These are phyloP conservation scores for Kwoniella sp. DNA, from an alignment of 768 basidiomycete species.

Conservation along the genomic window DNA sequence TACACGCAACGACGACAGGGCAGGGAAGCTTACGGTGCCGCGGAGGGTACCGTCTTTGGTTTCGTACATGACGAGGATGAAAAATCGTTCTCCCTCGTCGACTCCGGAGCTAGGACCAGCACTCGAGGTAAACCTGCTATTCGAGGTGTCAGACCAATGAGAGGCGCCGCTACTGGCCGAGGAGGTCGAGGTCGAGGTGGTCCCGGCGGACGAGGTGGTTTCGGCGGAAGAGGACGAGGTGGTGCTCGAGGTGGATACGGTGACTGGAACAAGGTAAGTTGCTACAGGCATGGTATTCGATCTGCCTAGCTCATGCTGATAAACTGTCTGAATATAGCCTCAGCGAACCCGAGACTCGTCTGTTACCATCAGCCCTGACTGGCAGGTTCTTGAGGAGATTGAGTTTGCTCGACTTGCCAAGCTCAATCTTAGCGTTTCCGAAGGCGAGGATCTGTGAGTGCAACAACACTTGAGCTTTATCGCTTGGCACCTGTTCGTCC, in stretches of 20 bases:
- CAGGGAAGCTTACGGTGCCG: constrained; percentile 80
- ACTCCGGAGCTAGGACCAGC: constrained; percentile 62
- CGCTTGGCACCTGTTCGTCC: no score
- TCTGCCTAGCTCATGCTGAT: no score
- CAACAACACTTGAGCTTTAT: no score
- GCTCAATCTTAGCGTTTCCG: constrained; percentile 88
- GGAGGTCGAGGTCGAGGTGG: constrained; percentile 58
- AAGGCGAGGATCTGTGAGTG: constrained; percentile 82
- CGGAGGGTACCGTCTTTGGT: constrained; percentile 77
- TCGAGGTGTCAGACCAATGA: constrained; percentile 24
- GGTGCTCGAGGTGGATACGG: constrained; percentile 59
- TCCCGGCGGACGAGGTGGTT: constrained; percentile 36
- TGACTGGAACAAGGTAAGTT: constrained; percentile 85
- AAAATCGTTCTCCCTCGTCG: constrained; percentile 92
- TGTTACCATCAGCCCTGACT: constrained; percentile 85
- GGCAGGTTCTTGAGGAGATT: constrained; percentile 96
- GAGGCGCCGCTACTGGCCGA: constrained; percentile 41
- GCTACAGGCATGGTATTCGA: neutral
- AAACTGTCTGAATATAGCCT: constrained; percentile 48
- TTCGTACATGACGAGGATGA: constrained; percentile 99
- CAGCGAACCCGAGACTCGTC: constrained; percentile 90
- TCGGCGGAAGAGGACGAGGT: constrained; percentile 36
- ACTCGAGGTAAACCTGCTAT: constrained; percentile 27
- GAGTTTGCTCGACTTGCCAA: constrained; percentile 91
- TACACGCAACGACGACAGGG: constrained; percentile 51